Percentiles rank a stretch among this genome's conserved stretches.
Conservation (phyloP, 177 flowering plant genomes). For the Vitis hybrid region DNA sequence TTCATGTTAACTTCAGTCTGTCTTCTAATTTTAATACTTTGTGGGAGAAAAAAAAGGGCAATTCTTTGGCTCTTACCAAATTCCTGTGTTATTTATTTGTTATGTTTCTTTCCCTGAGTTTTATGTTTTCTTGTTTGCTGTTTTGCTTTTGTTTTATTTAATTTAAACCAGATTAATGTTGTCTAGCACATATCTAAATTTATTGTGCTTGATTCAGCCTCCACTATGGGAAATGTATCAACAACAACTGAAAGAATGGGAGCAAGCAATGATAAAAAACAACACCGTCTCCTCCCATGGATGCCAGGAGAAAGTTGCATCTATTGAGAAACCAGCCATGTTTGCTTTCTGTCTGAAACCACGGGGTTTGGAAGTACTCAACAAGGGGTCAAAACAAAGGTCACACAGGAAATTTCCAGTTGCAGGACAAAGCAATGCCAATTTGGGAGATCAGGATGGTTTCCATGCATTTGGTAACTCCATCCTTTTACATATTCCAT, state of each 20-base stretch:
- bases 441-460: conserved; percentile 57
- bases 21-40: too few relatives aligned
- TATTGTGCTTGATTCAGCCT: conserved; percentile 55
- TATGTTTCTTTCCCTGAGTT: neutral
- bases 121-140: neutral
- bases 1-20: too few relatives aligned
- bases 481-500: neutral
- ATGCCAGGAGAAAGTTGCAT: conserved; percentile 33
- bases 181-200: neutral
- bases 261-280: conserved; percentile 37
- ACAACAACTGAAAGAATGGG: conserved; percentile 77
- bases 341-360: conserved; percentile 96
- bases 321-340: conserved; percentile 79
- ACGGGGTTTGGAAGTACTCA: conserved; percentile 84
- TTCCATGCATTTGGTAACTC: conserved; percentile 47
- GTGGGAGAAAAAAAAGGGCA: too few relatives aligned
- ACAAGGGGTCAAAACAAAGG: conserved; percentile 82
- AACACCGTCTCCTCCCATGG: conserved; percentile 39
- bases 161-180: neutral
- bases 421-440: conserved; percentile 41
- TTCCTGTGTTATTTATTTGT: too few relatives aligned
- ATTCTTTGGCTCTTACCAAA: too few relatives aligned
- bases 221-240: conserved; percentile 92
- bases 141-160: conserved; percentile 3
- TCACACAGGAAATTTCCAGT: conserved; percentile 65